Base-by-base conservation (phyloP, 1,284 basidiomycete species). In the Sporisorium sorghi region DNA sequence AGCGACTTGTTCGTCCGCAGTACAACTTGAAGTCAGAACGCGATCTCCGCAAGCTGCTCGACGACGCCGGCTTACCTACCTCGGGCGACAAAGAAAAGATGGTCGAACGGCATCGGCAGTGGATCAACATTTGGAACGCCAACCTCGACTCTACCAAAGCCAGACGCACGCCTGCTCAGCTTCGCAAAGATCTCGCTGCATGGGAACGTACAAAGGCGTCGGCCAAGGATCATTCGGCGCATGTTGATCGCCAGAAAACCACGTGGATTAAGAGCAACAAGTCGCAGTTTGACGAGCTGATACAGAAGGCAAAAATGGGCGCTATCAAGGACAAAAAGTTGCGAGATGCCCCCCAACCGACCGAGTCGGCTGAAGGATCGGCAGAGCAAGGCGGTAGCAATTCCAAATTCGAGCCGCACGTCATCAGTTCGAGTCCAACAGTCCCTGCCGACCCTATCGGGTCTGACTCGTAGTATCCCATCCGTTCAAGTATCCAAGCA, bases 91-190 rank as follows among this genome's bases (percentile, higher is more conserved):
- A 65, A 7, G 79, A 80, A 24, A 68, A 62, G 33, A 37, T 81
- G 37, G 54, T 77, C 9, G 78, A 81, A 46, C 59, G 82, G 2
- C 81, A 82, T 44, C 71, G 79, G 2, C 79, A 82, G 28, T 83
- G 80, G 80, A 58, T 83, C 56, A 82, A 82, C 54, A 52, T 82
- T 21, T 83, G 72, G 61, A 83, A 83, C 52, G 80, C 78, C 39
- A 83, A 83, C 37, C 69, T 83, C 12, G 82, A 83, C 49, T 77
- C 82, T 11, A 69, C 78, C 1, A 74, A 73, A 17, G 73, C 64
- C 11, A 55, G 75, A 21, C 74, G 78, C 19, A 62, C 52, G 12
- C 37, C 59, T 14, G 15, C 49, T n/a, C 48, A 64, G 19, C 70
- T 83, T 5, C 54, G 74, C 19, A 68, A 65, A 21, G 72, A 77